phyloP scores from a whole-genome alignment of 148 eudicot genomes.

The Amaranthus hypochondriacus region DNA sequence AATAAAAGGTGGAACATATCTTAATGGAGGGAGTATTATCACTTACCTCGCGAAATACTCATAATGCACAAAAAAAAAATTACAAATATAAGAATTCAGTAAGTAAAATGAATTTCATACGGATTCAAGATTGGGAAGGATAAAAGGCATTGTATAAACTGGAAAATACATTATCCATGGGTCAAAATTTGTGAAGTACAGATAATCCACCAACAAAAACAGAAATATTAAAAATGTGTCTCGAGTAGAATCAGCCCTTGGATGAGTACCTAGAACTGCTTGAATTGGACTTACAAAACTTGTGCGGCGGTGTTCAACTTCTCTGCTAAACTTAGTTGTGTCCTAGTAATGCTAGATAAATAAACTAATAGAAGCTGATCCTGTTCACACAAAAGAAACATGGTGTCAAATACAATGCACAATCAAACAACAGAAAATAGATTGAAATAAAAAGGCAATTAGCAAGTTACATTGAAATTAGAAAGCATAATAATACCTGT shows the following conservation, averaged over 20 bases:
- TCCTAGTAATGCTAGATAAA: constrained; percentile 88
- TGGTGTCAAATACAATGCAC: background rate
- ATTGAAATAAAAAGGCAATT: background rate
- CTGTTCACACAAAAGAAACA: constrained; percentile 30
- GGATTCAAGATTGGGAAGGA: background rate
- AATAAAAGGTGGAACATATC: too few relatives aligned
- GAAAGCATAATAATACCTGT: constrained; percentile 42
- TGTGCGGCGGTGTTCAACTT: constrained; percentile 97
- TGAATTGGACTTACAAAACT: constrained; percentile 45
- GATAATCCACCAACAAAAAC: background rate
- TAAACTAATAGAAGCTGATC: constrained; percentile 81
- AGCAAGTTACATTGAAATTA: too few relatives aligned
- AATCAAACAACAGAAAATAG: too few relatives aligned
- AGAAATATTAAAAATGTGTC: background rate
- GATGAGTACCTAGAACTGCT: constrained; percentile 9
- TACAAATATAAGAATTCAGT: background rate
- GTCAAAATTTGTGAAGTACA: constrained; percentile 22
- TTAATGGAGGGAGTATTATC: too few relatives aligned
- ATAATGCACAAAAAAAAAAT: too few relatives aligned
- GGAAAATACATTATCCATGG: constrained; percentile 10
- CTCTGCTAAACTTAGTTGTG: constrained; percentile 84
- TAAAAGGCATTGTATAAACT: constrained; percentile 6
- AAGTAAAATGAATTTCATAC: background rate
- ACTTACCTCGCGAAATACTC: too few relatives aligned
- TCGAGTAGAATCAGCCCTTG: background rate